Evolutionary conservation across 2,329 filamentous ascomycete species (phyloP), one percentile per base, ranked within the genome.

Genomic region (Aspergillus phoenicis): DNA sequence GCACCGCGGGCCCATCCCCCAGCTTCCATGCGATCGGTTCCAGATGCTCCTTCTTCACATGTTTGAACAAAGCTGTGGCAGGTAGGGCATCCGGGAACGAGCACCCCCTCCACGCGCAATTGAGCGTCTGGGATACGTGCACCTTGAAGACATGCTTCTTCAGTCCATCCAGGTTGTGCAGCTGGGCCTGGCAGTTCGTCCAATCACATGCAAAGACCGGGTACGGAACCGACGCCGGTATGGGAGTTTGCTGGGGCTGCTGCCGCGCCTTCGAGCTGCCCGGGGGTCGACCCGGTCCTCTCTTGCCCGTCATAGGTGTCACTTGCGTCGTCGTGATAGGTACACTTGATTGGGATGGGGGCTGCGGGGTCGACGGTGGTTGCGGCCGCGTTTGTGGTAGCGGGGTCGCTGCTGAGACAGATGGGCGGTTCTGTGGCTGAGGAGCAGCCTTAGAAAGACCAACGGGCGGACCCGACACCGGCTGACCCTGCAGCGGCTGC

Each of bases 111-210:
- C 72, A 72, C 36, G 66, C 60, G 51, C 70, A 75, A 3, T 58
- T 62, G 41, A 73, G 68, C 15, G 68, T 63, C 54, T 70, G 62
- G 2, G 75, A 71, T 2, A 76, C 66, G 60, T 89, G 87, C 4
- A 84, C 72, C 66, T 86, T 88, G 55, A 78, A 70, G 5, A 87
- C 73, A 70, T 90, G 87, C 60, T 84, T 84, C 62, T 82, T 82
- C 5, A 89, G 74, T 0, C 83, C 85, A 8, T 83, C 81, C 13
- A 89, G 71, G 65, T 88, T 89, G 71, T 89, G 87, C 5, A 89
- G 75, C 64, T 87, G 80, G 0, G 84, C 82, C 3, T 73, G 72
- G 69, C 87, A 90, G 1, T 75, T 72, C 55, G 80, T 73, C 87
- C 87, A 89, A 45, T 77, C 71, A 72, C 87, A 90, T 58, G 79